Conservation (phyloP, 2,329 filamentous ascomycete species). For the Trichophyton benhamiae region DNA sequence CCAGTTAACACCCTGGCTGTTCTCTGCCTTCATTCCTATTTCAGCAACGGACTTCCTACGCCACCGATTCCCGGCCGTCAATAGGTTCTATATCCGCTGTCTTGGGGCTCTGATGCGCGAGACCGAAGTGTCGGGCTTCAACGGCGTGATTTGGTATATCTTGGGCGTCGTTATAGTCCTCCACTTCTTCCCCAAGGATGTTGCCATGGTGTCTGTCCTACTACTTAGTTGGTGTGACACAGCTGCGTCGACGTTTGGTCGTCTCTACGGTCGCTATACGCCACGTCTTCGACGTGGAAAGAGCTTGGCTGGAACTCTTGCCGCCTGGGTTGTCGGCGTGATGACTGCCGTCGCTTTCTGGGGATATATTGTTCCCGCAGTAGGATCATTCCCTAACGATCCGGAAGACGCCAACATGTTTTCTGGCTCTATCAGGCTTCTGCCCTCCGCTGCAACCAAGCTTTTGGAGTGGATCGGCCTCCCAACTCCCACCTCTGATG, state of each 20-base stretch:
- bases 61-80: slow-evolving; percentile 69
- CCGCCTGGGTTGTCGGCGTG: slow-evolving; percentile 73
- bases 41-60: slow-evolving; percentile 69
- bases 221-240: slow-evolving; percentile 97
- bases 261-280: slow-evolving; percentile 80
- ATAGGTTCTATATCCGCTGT: slow-evolving; percentile 70
- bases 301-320: slow-evolving; percentile 76
- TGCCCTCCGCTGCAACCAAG: slow-evolving; percentile 50
- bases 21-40: slow-evolving; percentile 72
- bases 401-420: slow-evolving; percentile 67
- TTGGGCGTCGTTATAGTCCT: slow-evolving; percentile 80
- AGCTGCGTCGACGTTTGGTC: slow-evolving; percentile 85
- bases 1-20: slow-evolving; percentile 71
- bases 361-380: slow-evolving; percentile 64
- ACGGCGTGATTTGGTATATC: slow-evolving; percentile 94
- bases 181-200: slow-evolving; percentile 80
- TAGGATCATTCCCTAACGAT: slow-evolving; percentile 56
- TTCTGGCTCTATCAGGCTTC: slow-evolving; percentile 53
- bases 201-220: slow-evolving; percentile 77
- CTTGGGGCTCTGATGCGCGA: slow-evolving; percentile 93
- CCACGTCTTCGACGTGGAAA: slow-evolving; percentile 75
- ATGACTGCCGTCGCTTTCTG: slow-evolving; percentile 75
- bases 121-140: slow-evolving; percentile 85
- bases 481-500: slow-evolving; percentile 29
- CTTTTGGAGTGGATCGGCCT: slow-evolving; percentile 44